Base-by-base conservation (phyloP, 164 flowering plant genomes). In the Umbilicus rupestris region DNA sequence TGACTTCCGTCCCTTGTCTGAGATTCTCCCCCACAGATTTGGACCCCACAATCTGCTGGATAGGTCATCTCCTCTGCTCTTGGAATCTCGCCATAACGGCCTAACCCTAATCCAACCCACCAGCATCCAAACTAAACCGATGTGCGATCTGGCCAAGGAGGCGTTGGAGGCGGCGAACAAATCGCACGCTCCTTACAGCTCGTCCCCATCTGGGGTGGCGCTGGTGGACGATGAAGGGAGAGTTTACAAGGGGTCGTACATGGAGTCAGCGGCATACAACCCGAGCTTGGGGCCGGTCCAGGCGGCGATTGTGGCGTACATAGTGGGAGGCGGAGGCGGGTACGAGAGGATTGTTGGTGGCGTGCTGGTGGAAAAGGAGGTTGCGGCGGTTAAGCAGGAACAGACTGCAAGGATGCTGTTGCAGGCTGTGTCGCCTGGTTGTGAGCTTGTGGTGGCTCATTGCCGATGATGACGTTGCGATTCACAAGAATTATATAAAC, bases 261-360 rank as follows among this genome's bases (percentile, higher is more conserved):
- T 67, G 75, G 98, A 94, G 64, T 91, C 98, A 1, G 98, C 97
- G 7, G 98, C 98, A 0, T 87, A 83, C 76, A 94, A 89, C 63
- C 97, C 97, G 31, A 89, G 97, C 62, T 55, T 89, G 68, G 86
- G 85, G 26, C 97, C 98, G 2, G 78, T 85, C 0, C 97, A 94
- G 80, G 90, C 93, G 64, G 97, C 98, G 50, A 11, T 91, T 64
- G 85, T 91, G 71, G 95, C 87, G 15, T 94, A 78, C 64, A 63
- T 94, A 22, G 87, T 82, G 0, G 71, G 67, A 28, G 76, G 87
- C 0, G 90, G 92, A 3, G 90, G 78, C 15, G 84, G 77, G 5
- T 89, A 82, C 66, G 83, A 80, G 26, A 68, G 69, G 64, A 91
- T 94, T 65, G 87, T 79, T 39, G 84, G 72, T 1, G 97, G 80